A percentile compares a stretch with the other conserved stretches of the same genome.
phyloP scores from a whole-genome alignment of 2,329 filamentous ascomycete genomes.

The Chrysoporthe austroafricana region DNA sequence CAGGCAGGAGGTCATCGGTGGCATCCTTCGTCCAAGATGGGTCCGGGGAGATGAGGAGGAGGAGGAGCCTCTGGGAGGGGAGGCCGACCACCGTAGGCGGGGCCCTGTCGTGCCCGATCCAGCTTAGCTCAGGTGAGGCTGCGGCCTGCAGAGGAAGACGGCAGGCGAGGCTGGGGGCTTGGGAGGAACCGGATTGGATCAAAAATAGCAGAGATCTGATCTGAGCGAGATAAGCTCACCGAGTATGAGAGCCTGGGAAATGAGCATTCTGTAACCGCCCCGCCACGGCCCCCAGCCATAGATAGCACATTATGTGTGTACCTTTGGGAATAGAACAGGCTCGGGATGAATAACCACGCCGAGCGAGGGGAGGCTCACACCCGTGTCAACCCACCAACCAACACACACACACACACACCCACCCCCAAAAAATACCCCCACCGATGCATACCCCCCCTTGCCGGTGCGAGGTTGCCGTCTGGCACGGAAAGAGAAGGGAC shows the following conservation, averaged over 20 bases:
- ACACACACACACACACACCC: neutral
- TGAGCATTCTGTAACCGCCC: slow-evolving; percentile 6
- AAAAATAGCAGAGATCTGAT: slow-evolving; percentile 19
- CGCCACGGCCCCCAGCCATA: neutral
- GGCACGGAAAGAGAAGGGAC: neutral
- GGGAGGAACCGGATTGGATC: slow-evolving; percentile 17
- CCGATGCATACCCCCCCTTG: neutral
- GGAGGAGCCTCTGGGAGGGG: neutral
- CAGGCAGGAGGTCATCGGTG: neutral
- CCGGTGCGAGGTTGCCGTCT: neutral
- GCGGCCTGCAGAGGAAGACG: neutral
- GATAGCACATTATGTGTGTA: neutral
- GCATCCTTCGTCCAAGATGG: slow-evolving; percentile 14
- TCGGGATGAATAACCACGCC: neutral
- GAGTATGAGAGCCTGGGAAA: slow-evolving; percentile 3
- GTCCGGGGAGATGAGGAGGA: slow-evolving; percentile 8
- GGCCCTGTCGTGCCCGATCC: neutral
- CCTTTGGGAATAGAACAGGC: neutral
- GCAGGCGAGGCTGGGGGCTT: slow-evolving; percentile 11
- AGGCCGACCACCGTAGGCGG: neutral
- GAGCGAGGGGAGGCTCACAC: neutral
- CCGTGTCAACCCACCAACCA: neutral
- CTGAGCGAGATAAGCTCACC: slow-evolving; percentile 8
- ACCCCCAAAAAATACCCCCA: neutral
- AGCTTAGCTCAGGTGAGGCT: slow-evolving; percentile 10